These are phyloP conservation scores for Chrysopogon serrulatus DNA, from an alignment of 176 grass and related monocot genomes.

Conservation along the genomic window DNA sequence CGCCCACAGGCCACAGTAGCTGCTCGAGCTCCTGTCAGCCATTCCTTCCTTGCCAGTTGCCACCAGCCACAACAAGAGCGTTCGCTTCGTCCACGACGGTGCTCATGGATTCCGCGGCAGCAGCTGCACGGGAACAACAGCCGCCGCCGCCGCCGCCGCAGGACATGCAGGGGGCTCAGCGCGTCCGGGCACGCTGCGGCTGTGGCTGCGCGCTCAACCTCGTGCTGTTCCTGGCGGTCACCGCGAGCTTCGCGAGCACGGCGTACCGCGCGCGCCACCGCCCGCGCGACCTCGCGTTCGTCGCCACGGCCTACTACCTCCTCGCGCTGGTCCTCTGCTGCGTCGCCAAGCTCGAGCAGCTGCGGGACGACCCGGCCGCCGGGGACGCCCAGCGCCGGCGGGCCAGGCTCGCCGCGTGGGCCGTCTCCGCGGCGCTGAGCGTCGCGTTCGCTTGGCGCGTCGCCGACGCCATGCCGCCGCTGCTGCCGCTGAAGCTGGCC, in stretches of 20 bases:
- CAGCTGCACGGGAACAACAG: not conserved
- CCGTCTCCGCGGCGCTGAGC: not conserved
- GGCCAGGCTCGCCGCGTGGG: not conserved
- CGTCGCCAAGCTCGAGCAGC: not conserved
- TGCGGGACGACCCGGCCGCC: not conserved
- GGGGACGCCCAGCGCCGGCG: not conserved
- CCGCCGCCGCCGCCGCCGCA: not conserved
- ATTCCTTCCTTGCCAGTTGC: too few species aligned
- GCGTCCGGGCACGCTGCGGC: not conserved
- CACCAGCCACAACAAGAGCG: too few species aligned
- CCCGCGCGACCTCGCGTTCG: conserved; percentile 1
- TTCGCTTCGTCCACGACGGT: not conserved
- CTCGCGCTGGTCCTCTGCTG: not conserved
- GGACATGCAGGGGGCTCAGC: not conserved
- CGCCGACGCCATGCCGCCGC: not conserved
- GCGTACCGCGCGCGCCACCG: conserved; percentile 1
- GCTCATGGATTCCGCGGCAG: not conserved
- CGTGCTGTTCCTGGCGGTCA: not conserved
- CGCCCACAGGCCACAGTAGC: too few species aligned
- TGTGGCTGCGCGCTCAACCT: not conserved
- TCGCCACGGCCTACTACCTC: conserved; percentile 1
- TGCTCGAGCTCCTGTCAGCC: too few species aligned
- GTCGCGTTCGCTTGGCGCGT: not conserved
- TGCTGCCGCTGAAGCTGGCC: not conserved
- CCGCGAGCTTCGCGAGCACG: not conserved